Evolutionary conservation across 768 basidiomycete genomes (phyloP).

Genomic region (Termitomyces sp.): DNA sequence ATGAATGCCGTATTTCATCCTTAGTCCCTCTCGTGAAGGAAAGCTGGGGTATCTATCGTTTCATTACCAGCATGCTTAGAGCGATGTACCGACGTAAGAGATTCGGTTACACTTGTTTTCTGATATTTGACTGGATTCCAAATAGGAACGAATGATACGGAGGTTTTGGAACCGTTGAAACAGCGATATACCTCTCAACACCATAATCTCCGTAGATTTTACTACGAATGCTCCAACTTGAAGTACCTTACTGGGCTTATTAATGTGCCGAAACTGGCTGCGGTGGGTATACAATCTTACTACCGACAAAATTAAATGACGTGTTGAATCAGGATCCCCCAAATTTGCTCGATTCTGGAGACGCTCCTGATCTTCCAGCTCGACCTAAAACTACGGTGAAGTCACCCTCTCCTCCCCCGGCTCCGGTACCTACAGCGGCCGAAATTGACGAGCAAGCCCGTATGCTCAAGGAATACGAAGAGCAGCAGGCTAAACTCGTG

Average conservation of each 20-base stretch:
- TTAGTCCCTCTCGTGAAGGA: constrained; percentile 98
- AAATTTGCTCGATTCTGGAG: constrained; percentile 81
- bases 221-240: constrained; percentile 98
- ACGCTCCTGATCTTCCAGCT: constrained; percentile 84
- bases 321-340: constrained; percentile 75
- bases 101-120: not conserved
- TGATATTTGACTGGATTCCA: not conserved
- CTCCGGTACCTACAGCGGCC: constrained; percentile 66
- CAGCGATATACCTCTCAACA: constrained; percentile 90
- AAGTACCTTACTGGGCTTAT: constrained; percentile 97
- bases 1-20: constrained; percentile 95
- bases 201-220: constrained; percentile 91
- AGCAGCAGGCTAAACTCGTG: constrained; percentile 86
- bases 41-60: constrained; percentile 98
- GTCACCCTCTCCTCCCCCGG: constrained; percentile 64
- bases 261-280: constrained; percentile 96
- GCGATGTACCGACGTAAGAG: constrained; percentile 89
- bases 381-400: constrained; percentile 63
- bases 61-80: constrained; percentile 97
- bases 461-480: constrained; percentile 95
- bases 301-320: not conserved
- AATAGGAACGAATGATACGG: constrained; percentile 82
- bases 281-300: constrained; percentile 43
- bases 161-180: constrained; percentile 85
- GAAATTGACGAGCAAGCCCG: constrained; percentile 88